Evolutionary conservation across 2,329 filamentous ascomycete genomes (phyloP).

Genomic region (Lecanicillium sp.): DNA sequence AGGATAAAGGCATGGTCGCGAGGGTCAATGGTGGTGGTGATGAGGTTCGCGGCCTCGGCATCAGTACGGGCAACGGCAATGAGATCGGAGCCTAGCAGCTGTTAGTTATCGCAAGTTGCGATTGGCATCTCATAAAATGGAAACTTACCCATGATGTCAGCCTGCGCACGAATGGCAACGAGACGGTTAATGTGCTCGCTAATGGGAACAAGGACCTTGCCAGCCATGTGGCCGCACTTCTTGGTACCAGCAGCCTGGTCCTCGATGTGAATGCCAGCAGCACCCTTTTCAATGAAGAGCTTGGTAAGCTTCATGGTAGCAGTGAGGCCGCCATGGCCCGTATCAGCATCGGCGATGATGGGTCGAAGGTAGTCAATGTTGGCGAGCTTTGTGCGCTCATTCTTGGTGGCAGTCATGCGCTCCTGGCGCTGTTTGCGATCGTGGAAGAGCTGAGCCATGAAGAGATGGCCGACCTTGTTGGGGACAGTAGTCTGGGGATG

Average conservation of each 20-base stretch:
- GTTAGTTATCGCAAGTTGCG: conserved; percentile 3
- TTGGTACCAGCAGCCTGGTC: conserved; percentile 97
- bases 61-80: conserved; percentile 90
- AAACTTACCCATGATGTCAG: conserved; percentile 84
- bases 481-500: conserved; percentile 79
- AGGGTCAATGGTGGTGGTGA: conserved; percentile 92
- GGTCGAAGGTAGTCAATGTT: conserved; percentile 92
- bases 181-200: conserved; percentile 97
- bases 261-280: conserved; percentile 96
- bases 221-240: conserved; percentile 99
- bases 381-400: conserved; percentile 61
- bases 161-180: conserved; percentile 92
- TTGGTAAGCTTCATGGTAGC: conserved; percentile 99
- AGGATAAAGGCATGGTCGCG: conserved; percentile 93
- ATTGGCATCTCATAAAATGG: neutral
- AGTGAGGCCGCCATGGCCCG: conserved; percentile 93
- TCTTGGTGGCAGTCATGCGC: conserved; percentile 67
- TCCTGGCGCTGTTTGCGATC: conserved; percentile 98
- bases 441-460: conserved; percentile 98
- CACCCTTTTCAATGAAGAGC: conserved; percentile 92
- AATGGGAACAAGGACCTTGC: conserved; percentile 94
- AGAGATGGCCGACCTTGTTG: conserved; percentile 95
- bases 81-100: conserved; percentile 60
- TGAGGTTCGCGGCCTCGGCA: conserved; percentile 93
- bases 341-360: conserved; percentile 95